Conservation (phyloP, 2,329 filamentous ascomycete genomes). For the Penicillium rolfsii region DNA sequence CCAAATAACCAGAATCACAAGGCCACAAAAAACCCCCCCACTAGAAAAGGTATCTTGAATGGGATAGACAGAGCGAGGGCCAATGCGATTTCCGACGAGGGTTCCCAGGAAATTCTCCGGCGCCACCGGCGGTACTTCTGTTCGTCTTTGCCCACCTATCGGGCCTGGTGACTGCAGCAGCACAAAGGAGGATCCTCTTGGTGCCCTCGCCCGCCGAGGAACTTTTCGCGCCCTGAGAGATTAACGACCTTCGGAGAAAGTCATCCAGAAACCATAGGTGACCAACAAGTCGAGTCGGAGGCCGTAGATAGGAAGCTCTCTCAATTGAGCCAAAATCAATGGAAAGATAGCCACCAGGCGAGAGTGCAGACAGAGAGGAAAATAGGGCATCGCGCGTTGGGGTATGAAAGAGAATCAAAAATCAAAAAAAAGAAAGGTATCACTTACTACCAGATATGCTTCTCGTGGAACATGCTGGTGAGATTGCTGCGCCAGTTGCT, state of each 20-base stretch:
- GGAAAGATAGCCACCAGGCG: not conserved
- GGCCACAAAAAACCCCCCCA: not conserved
- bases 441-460: slow-evolving; percentile 84
- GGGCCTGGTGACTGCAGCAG: slow-evolving; percentile 2
- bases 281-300: not conserved
- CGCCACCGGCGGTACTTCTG: slow-evolving; percentile 8
- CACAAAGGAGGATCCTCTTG: not conserved
- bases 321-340: not conserved
- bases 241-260: not conserved
- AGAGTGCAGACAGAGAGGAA: not conserved
- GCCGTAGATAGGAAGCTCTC: not conserved
- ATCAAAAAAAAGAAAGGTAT: slow-evolving; percentile 15
- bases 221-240: not conserved
- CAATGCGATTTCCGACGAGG: not conserved
- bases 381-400: not conserved
- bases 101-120: not conserved
- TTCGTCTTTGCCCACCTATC: slow-evolving; percentile 1
- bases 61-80: not conserved
- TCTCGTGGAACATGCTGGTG: slow-evolving; percentile 82
- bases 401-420: slow-evolving; percentile 7
- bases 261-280: not conserved
- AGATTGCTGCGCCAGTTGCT: slow-evolving; percentile 98
- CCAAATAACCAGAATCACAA: not conserved
- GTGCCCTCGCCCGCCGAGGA: slow-evolving; percentile 9
- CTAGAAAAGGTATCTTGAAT: not conserved